These are phyloP conservation scores for Dimargaris verticillata DNA, from an alignment of 192 early-diverging fungal genomes.

Conservation along the genomic window DNA sequence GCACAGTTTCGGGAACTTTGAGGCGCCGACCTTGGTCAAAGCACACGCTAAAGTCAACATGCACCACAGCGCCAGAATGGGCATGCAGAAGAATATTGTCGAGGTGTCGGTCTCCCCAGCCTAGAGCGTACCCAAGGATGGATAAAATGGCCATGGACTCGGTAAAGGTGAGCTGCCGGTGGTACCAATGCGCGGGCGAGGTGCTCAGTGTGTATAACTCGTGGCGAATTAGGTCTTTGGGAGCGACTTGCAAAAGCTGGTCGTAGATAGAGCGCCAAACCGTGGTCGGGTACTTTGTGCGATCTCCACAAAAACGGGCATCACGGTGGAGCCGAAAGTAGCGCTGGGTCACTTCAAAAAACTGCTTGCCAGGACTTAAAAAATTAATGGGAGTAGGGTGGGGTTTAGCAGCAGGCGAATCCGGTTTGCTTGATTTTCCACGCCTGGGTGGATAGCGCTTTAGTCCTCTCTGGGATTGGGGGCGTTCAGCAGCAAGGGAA, in stretches of 20 bases:
- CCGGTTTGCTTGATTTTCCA: background rate
- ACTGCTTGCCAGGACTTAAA: background rate
- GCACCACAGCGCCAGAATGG: slow-evolving; percentile 32
- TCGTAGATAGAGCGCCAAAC: slow-evolving; percentile 9
- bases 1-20: slow-evolving; percentile 51
- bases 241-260: slow-evolving; percentile 8
- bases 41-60: slow-evolving; percentile 64
- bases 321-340: no score
- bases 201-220: slow-evolving; percentile 11
- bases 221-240: slow-evolving; percentile 13
- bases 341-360: background rate
- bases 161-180: slow-evolving; percentile 16
- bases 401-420: background rate
- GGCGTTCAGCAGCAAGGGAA: background rate
- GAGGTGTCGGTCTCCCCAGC: slow-evolving; percentile 56
- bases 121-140: slow-evolving; percentile 43
- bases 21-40: slow-evolving; percentile 48
- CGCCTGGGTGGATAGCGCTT: background rate
- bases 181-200: slow-evolving; percentile 19
- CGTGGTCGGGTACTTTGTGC: slow-evolving; percentile 9
- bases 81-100: slow-evolving; percentile 51
- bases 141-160: slow-evolving; percentile 42
- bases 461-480: background rate
- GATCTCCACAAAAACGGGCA: no score
- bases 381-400: background rate